A percentile compares a stretch with the other conserved stretches of the same genome.
These are phyloP conservation scores for Colletotrichum viniferum DNA, from an alignment of 2,329 filamentous ascomycete genomes.

Conservation along the genomic window DNA sequence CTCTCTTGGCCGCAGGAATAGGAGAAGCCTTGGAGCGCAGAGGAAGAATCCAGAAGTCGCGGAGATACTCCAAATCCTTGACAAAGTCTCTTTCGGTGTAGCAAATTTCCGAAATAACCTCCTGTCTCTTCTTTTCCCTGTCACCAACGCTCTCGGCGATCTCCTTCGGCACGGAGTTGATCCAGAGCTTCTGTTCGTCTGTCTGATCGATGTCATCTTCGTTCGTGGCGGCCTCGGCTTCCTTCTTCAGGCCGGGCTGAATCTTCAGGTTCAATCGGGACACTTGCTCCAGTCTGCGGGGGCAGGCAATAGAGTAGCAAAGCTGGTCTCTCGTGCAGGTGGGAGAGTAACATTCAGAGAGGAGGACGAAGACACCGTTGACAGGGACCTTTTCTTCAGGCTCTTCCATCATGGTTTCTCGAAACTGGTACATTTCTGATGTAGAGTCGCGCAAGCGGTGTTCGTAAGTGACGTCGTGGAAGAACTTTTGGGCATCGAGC, in stretches of 20 bases:
- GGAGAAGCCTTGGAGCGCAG: constrained; percentile 82
- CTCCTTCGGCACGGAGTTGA: constrained; percentile 96
- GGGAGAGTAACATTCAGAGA: constrained; percentile 97
- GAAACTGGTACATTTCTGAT: constrained; percentile 95
- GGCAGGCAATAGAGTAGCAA: constrained; percentile 98
- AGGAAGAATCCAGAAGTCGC: constrained; percentile 98
- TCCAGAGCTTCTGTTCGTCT: constrained; percentile 98
- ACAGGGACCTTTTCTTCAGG: constrained; percentile 74
- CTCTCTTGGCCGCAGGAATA: constrained; percentile 84
- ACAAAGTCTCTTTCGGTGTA: constrained; percentile 99
- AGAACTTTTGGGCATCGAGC: constrained; percentile 97
- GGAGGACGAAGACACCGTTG: constrained; percentile 93
- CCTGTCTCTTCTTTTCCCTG: constrained; percentile 94
- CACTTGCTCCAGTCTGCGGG: constrained; percentile 90
- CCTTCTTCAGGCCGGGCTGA: constrained; percentile 80
- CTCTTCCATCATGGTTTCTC: constrained; percentile 88
- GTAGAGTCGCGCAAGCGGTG: constrained; percentile 93
- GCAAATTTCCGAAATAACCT: constrained; percentile 97
- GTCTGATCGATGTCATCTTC: constrained; percentile 85
- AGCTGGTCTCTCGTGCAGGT: constrained; percentile 95
- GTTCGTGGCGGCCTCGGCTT: constrained; percentile 60
- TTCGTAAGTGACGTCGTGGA: constrained; percentile 98
- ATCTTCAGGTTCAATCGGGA: constrained; percentile 92
- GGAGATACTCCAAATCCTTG: constrained; percentile 95
- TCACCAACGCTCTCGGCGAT: constrained; percentile 89